phyloP scores from a whole-genome alignment of 768 basidiomycete species.

The Auriculariales sp. region DNA sequence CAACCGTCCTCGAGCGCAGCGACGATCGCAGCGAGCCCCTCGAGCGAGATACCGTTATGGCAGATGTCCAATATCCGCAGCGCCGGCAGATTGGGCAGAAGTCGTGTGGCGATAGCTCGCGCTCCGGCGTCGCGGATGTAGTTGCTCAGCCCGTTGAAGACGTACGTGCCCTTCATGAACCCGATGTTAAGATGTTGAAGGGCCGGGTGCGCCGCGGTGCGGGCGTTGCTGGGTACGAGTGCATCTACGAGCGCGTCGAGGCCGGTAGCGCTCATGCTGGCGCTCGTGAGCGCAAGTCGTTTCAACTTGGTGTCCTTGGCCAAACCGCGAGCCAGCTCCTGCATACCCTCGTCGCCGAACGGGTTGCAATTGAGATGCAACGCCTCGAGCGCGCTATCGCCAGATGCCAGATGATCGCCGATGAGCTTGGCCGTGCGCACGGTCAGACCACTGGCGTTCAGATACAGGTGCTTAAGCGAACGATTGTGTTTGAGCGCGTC shows the following conservation, averaged over 20 bases:
- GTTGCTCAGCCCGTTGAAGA: neutral
- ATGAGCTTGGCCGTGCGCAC: neutral
- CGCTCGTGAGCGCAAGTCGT: neutral
- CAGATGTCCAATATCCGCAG: neutral
- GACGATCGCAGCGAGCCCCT: neutral
- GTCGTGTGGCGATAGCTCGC: neutral
- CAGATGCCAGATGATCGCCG: neutral
- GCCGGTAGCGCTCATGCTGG: neutral
- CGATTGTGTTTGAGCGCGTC: slow-evolving; percentile 4
- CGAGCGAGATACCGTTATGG: neutral
- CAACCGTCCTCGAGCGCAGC: neutral
- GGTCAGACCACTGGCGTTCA: neutral
- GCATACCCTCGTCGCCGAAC: neutral
- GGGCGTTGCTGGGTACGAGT: neutral
- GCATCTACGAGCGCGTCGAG: neutral
- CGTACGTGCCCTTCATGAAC: slow-evolving; percentile 1
- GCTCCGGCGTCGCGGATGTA: neutral
- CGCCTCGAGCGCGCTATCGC: neutral
- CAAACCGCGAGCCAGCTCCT: neutral
- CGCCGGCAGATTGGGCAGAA: neutral
- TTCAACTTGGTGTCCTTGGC: neutral
- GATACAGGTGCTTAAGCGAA: slow-evolving; percentile 5
- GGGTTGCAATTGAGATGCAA: neutral
- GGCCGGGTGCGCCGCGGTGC: neutral
- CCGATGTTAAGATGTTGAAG: neutral